These are phyloP conservation scores for Populus trichocarpa DNA, from an alignment of 441 rosid genomes.

Conservation along the genomic window DNA sequence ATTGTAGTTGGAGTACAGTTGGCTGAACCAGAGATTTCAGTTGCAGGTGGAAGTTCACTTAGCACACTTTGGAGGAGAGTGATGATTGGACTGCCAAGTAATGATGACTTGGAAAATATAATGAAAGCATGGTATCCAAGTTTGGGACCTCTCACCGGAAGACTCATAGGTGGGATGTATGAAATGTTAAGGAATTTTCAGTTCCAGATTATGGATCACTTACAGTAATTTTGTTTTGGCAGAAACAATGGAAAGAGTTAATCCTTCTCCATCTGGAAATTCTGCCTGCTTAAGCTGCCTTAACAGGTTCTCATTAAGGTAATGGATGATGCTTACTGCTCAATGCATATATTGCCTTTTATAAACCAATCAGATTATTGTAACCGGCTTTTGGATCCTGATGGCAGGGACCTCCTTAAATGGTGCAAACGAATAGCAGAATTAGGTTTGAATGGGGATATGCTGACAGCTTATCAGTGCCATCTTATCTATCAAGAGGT, in stretches of 20 bases:
- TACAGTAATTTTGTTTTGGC: slow-evolving; percentile 28
- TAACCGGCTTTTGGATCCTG: slow-evolving; percentile 24
- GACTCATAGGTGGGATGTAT: slow-evolving; percentile 64
- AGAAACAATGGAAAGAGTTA: slow-evolving; percentile 74
- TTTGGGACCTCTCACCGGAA: slow-evolving; percentile 60
- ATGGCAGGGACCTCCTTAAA: slow-evolving; percentile 90
- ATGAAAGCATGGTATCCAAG: slow-evolving; percentile 66
- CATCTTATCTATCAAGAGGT: slow-evolving; percentile 80
- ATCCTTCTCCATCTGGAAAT: slow-evolving; percentile 40
- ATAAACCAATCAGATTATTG: slow-evolving; percentile 7
- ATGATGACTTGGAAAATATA: slow-evolving; percentile 60
- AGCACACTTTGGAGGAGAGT: slow-evolving; percentile 89
- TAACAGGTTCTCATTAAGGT: slow-evolving; percentile 81
- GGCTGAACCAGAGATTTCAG: slow-evolving; percentile 11
- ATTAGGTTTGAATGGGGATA: slow-evolving; percentile 29
- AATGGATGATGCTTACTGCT: slow-evolving; percentile 11
- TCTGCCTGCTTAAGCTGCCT: slow-evolving; percentile 35
- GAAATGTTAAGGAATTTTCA: slow-evolving; percentile 12
- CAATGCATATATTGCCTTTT: slow-evolving; percentile 6
- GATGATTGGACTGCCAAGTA: slow-evolving; percentile 66
- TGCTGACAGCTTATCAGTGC: slow-evolving; percentile 50
- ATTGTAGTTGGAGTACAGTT: background rate
- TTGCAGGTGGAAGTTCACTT: slow-evolving; percentile 65
- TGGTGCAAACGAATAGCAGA: slow-evolving; percentile 89
- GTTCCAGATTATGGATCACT: slow-evolving; percentile 14